Evolutionary conservation across 1,284 basidiomycete genomes (phyloP).

Genomic region (Albatrellus sp.): DNA sequence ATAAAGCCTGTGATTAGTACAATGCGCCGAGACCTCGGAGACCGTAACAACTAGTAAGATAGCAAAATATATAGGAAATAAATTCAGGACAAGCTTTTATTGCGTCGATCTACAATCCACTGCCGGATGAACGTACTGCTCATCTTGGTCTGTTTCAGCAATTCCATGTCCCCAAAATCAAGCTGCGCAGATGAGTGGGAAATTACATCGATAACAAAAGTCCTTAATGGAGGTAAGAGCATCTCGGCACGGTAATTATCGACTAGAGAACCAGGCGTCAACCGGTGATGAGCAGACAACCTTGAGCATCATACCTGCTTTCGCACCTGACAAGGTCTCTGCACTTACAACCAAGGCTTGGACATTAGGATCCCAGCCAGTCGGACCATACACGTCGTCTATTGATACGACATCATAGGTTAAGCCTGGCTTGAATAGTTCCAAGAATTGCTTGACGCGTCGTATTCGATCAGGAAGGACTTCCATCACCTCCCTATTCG

Average conservation of each 20-base stretch:
- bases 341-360: slow-evolving; percentile 80
- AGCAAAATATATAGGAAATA: no score
- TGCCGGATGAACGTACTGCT: slow-evolving; percentile 83
- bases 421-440: slow-evolving; percentile 52
- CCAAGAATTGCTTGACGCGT: slow-evolving; percentile 51
- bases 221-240: slow-evolving; percentile 45
- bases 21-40: no score
- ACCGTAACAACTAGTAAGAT: no score
- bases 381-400: slow-evolving; percentile 80
- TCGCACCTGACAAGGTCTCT: slow-evolving; percentile 72
- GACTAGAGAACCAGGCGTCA: slow-evolving; percentile 30
- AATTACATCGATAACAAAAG: slow-evolving; percentile 82
- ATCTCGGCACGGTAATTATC: slow-evolving; percentile 43
- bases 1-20: no score
- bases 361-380: slow-evolving; percentile 71
- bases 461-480: slow-evolving; percentile 41
- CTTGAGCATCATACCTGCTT: slow-evolving; percentile 38
- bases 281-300: no score
- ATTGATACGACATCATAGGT: slow-evolving; percentile 60
- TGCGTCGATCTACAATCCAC: slow-evolving; percentile 45
- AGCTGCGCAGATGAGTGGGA: slow-evolving; percentile 44
- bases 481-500: slow-evolving; percentile 62
- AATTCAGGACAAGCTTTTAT: no score
- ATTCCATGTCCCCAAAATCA: slow-evolving; percentile 49
- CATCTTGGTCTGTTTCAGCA: slow-evolving; percentile 71